Conservation (phyloP, 805 yeast genomes). For the Zygoascus flipseniorum region DNA sequence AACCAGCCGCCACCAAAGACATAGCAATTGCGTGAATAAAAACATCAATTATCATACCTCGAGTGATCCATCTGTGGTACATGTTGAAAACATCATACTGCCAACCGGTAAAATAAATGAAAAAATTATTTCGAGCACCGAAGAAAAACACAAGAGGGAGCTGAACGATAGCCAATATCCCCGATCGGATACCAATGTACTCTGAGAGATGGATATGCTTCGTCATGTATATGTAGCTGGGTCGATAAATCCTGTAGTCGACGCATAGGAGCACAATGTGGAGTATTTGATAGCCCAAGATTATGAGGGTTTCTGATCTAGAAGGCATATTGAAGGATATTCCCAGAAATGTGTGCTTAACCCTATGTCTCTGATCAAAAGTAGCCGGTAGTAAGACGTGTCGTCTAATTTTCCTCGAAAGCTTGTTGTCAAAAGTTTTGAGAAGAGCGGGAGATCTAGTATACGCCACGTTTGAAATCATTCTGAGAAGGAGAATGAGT, state of each 20-base stretch:
- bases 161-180: constrained; percentile 39
- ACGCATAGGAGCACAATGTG: constrained; percentile 24
- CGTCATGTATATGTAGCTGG: constrained; percentile 19
- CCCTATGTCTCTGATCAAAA: constrained; percentile 20
- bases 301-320: constrained; percentile 31
- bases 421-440: neutral
- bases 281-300: constrained; percentile 29
- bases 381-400: constrained; percentile 24
- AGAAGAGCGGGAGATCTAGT: neutral
- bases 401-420: constrained; percentile 12
- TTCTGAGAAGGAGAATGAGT: neutral
- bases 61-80: constrained; percentile 57
- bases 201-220: constrained; percentile 4
- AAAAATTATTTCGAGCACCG: constrained; percentile 62
- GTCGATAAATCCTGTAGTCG: constrained; percentile 9
- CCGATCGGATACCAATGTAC: constrained; percentile 21
- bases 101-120: constrained; percentile 54
- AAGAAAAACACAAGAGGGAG: constrained; percentile 41
- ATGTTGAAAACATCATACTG: constrained; percentile 50
- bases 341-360: constrained; percentile 11
- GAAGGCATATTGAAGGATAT: constrained; percentile 29
- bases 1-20: constrained; percentile 35
- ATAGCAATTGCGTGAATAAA: constrained; percentile 48
- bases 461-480: neutral
- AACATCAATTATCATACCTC: constrained; percentile 40